Base-by-base conservation (phyloP, 2,329 filamentous ascomycete species). In the Trichoderma sp. region DNA sequence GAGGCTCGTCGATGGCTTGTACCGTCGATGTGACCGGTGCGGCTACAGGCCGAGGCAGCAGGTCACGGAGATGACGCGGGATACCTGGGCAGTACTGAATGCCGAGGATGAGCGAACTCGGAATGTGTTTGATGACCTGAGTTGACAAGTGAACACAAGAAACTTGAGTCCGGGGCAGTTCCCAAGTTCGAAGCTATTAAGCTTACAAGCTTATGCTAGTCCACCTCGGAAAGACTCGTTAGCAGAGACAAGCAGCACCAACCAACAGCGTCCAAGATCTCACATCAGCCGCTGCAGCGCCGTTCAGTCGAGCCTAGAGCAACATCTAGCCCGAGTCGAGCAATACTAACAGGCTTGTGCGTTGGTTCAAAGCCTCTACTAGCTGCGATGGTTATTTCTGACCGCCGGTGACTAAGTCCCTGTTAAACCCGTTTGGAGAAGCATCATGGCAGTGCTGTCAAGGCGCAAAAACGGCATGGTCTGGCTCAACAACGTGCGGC, bases 391-490 rank as follows among this genome's bases (percentile, higher is more conserved):
- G 24, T 30, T 60, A 15, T 45, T 28, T 41, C 39, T 60, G 50
- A 47, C 21, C 17, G 17, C 7, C 39, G 21, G 14, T 60, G 47
- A 60, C 45, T 60, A 51, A 51, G 24, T 10, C 34, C 34, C 34
- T 39, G 12, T 14, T 14, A 39, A 39, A 39, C 34, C 34, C 34
- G 34, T 3, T 39, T 39, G 34, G 12, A 39, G 34, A 39, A 41
- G 57, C 45, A 39, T 50, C 15, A 57, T 43, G 47, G 57, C 57
- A 51, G 57, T 28, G 57, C 39, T 24, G 24, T 34, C 47, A 50
- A 24, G 17, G 24, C 57, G 34, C 30, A n/a, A 51, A 51, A 41
- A 50, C 17, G 45, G 57, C 39, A 39, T 60, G 50, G 57, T 15
- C 57, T 51, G 30, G 45, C 44, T 39, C 17, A n/a, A 28, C 26